Evolutionary conservation across 2,329 filamentous ascomycete genomes (phyloP).

Genomic region (Gremmenia infestans): DNA sequence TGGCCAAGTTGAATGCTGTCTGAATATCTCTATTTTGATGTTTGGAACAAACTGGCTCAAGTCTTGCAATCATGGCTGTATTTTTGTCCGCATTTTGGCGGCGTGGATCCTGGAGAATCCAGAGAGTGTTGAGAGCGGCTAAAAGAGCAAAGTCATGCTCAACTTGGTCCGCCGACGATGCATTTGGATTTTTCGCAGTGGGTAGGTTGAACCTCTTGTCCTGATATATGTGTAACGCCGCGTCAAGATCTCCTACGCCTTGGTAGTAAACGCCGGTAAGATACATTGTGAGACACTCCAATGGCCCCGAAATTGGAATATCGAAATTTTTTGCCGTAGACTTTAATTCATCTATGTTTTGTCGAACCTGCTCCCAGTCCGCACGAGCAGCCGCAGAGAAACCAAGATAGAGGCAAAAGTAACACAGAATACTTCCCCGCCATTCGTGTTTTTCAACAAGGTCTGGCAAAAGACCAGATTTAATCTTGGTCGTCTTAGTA

Average conservation of each 20-base stretch:
- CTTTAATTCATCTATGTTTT: slow-evolving; percentile 21
- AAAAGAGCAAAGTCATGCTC: slow-evolving; percentile 63
- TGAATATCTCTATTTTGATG: slow-evolving; percentile 72
- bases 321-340: slow-evolving; percentile 19
- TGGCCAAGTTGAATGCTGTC: slow-evolving; percentile 71
- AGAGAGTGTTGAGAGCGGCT: slow-evolving; percentile 61
- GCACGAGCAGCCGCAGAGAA: slow-evolving; percentile 27
- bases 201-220: slow-evolving; percentile 53
- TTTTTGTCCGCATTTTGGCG: slow-evolving; percentile 55
- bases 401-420: slow-evolving; percentile 29
- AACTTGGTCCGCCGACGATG: slow-evolving; percentile 41
- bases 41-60: slow-evolving; percentile 62
- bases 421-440: slow-evolving; percentile 29
- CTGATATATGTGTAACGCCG: slow-evolving; percentile 63
- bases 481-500: slow-evolving; percentile 5
- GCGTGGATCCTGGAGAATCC: slow-evolving; percentile 63
- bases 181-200: slow-evolving; percentile 30
- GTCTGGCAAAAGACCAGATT: slow-evolving; percentile 29
- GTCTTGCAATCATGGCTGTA: slow-evolving; percentile 54
- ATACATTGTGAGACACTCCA: slow-evolving; percentile 44
- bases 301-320: slow-evolving; percentile 19
- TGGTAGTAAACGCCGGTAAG: slow-evolving; percentile 72
- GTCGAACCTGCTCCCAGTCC: slow-evolving; percentile 28
- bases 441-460: slow-evolving; percentile 24
- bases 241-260: slow-evolving; percentile 66